Evolutionary conservation across 352 stramenopile species (phyloP).

Genomic region (Stramenopiles sp.): DNA sequence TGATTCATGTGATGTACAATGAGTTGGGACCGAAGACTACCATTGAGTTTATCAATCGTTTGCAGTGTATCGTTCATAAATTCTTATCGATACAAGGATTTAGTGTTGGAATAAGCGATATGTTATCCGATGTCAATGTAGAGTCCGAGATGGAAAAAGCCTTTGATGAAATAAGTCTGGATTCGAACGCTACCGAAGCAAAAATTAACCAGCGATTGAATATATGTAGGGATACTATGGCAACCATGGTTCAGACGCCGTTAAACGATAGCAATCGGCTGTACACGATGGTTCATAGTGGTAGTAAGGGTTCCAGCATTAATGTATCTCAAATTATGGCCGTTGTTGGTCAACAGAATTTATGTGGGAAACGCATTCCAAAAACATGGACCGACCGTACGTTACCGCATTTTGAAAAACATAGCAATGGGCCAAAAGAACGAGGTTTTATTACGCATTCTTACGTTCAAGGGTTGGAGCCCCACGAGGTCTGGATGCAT

Average conservation of each 20-base stretch:
- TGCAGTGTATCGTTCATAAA: slow-evolving; percentile 96
- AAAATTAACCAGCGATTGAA: too few relatives aligned
- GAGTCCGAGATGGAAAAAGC: slow-evolving; percentile 94
- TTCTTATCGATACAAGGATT: slow-evolving; percentile 94
- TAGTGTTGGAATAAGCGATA: slow-evolving; percentile 93
- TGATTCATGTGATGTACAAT: slow-evolving; percentile 88
- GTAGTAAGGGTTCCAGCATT: slow-evolving; percentile 96
- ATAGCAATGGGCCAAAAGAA: slow-evolving; percentile 91
- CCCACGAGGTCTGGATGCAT: slow-evolving; percentile 98
- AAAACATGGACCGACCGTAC: slow-evolving; percentile 83
- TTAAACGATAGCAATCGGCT: too few relatives aligned
- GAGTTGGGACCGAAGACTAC: slow-evolving; percentile 47
- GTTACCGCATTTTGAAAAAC: slow-evolving; percentile 81
- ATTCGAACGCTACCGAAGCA: too few relatives aligned
- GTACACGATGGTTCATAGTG: too few relatives aligned
- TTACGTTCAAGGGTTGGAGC: slow-evolving; percentile 82
- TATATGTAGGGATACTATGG: too few relatives aligned
- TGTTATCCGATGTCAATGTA: slow-evolving; percentile 88
- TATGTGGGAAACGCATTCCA: slow-evolving; percentile 90
- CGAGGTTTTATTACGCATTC: slow-evolving; percentile 98
- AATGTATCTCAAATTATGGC: slow-evolving; percentile 99
- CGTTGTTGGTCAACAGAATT: slow-evolving; percentile 94
- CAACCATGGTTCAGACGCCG: too few relatives aligned
- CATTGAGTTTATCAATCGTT: slow-evolving; percentile 55
- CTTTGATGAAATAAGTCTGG: slow-evolving; percentile 95